Conservation (phyloP, 768 basidiomycete genomes). For the Russula foetens region DNA sequence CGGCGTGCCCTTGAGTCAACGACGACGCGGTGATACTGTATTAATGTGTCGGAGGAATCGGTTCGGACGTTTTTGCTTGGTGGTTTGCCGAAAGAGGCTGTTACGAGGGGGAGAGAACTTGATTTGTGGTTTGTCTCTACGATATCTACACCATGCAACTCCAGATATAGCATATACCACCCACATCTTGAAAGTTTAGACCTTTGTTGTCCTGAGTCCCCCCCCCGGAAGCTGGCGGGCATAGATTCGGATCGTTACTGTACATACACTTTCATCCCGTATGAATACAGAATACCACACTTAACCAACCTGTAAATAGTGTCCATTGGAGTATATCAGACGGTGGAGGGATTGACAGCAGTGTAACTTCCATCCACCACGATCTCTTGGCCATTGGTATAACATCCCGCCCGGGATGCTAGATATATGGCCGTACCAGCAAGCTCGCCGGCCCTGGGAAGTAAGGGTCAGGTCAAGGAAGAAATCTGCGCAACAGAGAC, state of each 20-base stretch:
- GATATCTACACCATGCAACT: too few relatives aligned
- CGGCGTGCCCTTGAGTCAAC: constrained; percentile 58
- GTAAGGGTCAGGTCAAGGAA: background rate
- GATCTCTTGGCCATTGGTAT: constrained; percentile 73
- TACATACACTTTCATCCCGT: background rate
- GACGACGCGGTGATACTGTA: constrained; percentile 52
- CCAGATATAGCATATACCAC: background rate
- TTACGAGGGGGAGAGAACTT: too few relatives aligned
- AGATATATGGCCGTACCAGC: constrained; percentile 73
- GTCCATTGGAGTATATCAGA: constrained; percentile 23
- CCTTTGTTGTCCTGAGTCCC: too few relatives aligned
- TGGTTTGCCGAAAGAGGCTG: too few relatives aligned
- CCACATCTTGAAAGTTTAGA: too few relatives aligned
- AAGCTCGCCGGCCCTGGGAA: constrained; percentile 55
- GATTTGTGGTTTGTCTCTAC: too few relatives aligned
- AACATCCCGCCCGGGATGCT: constrained; percentile 62
- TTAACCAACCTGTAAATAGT: background rate
- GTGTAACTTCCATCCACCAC: constrained; percentile 68
- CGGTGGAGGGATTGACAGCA: constrained; percentile 58
- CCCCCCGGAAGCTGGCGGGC: too few relatives aligned
- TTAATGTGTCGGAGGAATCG: too few relatives aligned
- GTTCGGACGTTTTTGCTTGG: too few relatives aligned
- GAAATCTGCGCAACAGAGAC: background rate
- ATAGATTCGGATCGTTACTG: background rate
- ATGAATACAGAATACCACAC: too few relatives aligned